Conservation (phyloP, 371 early-diverging fungal species). For the Parasitella parasitica region DNA sequence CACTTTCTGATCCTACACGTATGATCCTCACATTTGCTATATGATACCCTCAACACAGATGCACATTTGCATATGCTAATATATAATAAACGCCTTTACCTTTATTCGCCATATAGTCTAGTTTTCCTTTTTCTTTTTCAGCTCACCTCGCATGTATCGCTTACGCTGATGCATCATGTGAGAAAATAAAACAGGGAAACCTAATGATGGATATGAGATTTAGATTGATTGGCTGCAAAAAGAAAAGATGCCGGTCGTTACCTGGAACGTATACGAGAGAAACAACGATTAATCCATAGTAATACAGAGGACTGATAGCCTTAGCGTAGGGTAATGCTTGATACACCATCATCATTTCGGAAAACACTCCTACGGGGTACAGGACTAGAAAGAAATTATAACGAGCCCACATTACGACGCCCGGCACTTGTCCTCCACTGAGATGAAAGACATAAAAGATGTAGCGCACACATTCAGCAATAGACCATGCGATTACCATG, state of each 20-base stretch:
- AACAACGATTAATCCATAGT: constrained; percentile 52
- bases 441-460: constrained; percentile 79
- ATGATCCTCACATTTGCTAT: not conserved
- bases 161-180: constrained; percentile 90
- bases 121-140: constrained; percentile 23
- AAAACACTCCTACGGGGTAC: constrained; percentile 88
- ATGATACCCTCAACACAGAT: not conserved
- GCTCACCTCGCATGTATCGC: constrained; percentile 65
- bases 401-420: constrained; percentile 65
- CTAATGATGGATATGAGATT: constrained; percentile 19
- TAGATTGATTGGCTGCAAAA: too few species aligned
- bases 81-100: not conserved
- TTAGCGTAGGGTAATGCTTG: constrained; percentile 70
- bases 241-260: constrained; percentile 21
- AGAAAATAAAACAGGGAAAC: constrained; percentile 83
- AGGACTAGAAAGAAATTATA: constrained; percentile 90
- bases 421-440: constrained; percentile 35
- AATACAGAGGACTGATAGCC: constrained; percentile 47
- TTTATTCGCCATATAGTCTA: not conserved
- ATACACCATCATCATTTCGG: constrained; percentile 80
- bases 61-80: not conserved
- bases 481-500: constrained; percentile 91
- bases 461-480: constrained; percentile 91
- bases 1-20: not conserved
- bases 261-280: constrained; percentile 73